A percentile compares a stretch with the other conserved stretches of the same genome.
Conservation (phyloP, 768 basidiomycete species). For the Rhodotorula taiwanensis region DNA sequence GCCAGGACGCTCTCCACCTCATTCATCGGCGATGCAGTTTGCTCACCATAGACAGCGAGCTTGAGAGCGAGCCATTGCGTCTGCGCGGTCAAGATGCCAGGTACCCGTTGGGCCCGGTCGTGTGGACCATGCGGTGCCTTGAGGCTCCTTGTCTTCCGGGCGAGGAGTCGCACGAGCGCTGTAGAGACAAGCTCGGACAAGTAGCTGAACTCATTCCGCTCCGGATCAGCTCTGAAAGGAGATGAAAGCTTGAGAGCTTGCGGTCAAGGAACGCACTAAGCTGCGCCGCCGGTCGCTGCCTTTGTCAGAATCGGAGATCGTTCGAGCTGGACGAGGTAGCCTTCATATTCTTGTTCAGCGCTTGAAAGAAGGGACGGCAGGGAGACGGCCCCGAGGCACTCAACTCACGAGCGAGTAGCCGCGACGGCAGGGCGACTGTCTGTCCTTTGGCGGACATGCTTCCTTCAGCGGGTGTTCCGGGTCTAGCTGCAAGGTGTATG, state of each 20-base stretch:
- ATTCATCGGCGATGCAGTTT: too few relatives aligned
- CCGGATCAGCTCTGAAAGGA: neutral
- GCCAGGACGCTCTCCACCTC: neutral
- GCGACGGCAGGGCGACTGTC: neutral
- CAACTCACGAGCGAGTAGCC: neutral
- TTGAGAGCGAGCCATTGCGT: neutral
- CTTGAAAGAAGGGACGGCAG: too few relatives aligned
- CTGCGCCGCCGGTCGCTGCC: neutral
- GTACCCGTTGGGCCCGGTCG: neutral
- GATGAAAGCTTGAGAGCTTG: too few relatives aligned
- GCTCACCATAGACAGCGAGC: neutral
- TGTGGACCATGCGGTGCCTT: too few relatives aligned
- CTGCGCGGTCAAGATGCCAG: neutral
- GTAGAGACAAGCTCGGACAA: conserved; percentile 3
- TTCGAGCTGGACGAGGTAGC: neutral
- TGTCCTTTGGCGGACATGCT: neutral
- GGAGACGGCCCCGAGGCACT: neutral
- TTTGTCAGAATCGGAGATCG: neutral
- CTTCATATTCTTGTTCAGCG: neutral
- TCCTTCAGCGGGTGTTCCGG: neutral
- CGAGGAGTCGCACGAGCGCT: too few relatives aligned
- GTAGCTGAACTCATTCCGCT: neutral
- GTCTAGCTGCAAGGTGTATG: neutral
- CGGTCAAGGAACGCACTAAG: neutral
- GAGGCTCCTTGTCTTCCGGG: neutral